phyloP scores from a whole-genome alignment of 371 early-diverging fungal genomes.

The Smittium mucronatum region DNA sequence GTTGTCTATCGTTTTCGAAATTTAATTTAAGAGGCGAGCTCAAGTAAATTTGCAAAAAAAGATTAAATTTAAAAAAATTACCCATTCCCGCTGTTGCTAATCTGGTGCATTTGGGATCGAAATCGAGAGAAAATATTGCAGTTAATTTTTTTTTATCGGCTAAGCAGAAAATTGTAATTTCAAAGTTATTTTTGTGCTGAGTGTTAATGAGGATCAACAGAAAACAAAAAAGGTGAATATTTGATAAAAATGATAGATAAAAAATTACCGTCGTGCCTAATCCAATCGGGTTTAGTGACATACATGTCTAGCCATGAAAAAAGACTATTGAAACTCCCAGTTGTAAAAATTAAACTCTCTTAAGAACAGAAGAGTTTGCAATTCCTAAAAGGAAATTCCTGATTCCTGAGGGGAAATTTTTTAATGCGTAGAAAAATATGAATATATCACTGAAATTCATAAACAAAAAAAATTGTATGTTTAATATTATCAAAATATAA shows the following conservation, averaged over 20 bases:
- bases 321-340: conserved; percentile 22
- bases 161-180: conserved; percentile 11
- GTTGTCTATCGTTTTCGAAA: conserved; percentile 34
- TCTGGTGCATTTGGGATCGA: conserved; percentile 66
- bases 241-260: conserved; percentile 4
- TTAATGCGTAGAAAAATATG: no score
- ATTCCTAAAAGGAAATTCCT: no score
- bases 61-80: conserved; percentile 4
- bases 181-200: conserved; percentile 1
- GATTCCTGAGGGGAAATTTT: no score
- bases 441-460: no score
- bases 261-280: conserved; percentile 26
- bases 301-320: conserved; percentile 23
- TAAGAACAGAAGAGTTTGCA: no score
- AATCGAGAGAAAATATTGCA: conserved; percentile 75
- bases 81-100: conserved; percentile 75
- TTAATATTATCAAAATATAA: no score
- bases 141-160: conserved; percentile 56
- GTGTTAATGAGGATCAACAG: conserved; percentile 2
- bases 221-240: not conserved
- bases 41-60: not conserved
- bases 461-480: no score
- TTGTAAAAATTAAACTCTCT: conserved; percentile 25
- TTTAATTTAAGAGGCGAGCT: no score
- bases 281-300: conserved; percentile 41